Percentiles rank a stretch among this genome's conserved stretches.
Evolutionary conservation across 305 asterid species (phyloP).

Genomic region (Fraxinus albicans): DNA sequence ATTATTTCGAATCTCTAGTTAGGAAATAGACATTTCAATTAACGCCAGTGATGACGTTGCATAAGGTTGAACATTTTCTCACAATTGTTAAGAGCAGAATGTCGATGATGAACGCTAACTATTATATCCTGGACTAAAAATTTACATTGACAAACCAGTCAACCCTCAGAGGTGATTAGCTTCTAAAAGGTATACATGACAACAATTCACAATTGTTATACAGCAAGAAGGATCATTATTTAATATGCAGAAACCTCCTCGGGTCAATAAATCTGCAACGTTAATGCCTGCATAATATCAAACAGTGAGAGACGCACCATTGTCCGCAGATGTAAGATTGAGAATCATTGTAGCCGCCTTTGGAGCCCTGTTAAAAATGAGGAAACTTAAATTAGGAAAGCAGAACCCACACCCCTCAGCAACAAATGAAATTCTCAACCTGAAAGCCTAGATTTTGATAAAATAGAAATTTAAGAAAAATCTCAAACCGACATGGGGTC

Average conservation of each 20-base stretch:
- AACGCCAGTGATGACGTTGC: background rate
- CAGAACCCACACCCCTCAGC: background rate
- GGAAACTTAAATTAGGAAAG: background rate
- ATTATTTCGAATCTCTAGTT: background rate
- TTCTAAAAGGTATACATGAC: background rate
- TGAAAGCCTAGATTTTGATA: background rate
- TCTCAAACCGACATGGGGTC: background rate
- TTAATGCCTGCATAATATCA: constrained; percentile 23
- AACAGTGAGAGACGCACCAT: constrained; percentile 88
- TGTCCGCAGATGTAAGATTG: constrained; percentile 69
- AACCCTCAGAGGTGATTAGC: background rate
- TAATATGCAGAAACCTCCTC: constrained; percentile 9
- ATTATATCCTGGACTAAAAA: background rate
- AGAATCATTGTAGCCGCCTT: constrained; percentile 90
- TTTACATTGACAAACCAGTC: background rate
- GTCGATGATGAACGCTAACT: background rate
- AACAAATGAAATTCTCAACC: background rate
- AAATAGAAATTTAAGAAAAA: background rate
- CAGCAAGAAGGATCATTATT: background rate
- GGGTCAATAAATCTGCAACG: background rate
- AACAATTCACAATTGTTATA: background rate
- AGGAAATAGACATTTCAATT: background rate
- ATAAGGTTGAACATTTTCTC: background rate
- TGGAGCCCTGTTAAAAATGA: constrained; percentile 72
- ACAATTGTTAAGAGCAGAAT: background rate